These are phyloP conservation scores for Mycena chlorophos DNA, from an alignment of 768 basidiomycete genomes.

Conservation along the genomic window DNA sequence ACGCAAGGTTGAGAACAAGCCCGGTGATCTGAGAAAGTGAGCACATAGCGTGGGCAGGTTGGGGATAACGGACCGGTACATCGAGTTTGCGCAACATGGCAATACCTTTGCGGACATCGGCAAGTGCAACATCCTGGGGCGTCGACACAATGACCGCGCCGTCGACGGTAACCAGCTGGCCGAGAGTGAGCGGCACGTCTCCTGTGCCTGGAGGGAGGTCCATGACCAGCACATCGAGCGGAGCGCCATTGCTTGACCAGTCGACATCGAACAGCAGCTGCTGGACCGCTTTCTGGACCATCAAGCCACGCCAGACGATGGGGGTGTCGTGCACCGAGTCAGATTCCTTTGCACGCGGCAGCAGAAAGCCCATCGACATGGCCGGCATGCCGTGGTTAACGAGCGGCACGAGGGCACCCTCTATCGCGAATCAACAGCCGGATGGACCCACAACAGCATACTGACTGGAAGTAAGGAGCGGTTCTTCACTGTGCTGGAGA, in stretches of 20 bases:
- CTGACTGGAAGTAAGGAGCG: slow-evolving; percentile 66
- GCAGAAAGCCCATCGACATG: slow-evolving; percentile 97
- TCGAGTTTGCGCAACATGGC: slow-evolving; percentile 87
- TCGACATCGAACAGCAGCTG: slow-evolving; percentile 96
- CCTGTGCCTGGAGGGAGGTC: slow-evolving; percentile 99
- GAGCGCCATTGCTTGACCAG: slow-evolving; percentile 55
- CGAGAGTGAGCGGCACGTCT: slow-evolving; percentile 90
- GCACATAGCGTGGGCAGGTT: background rate
- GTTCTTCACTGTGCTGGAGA: slow-evolving; percentile 74
- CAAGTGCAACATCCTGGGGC: slow-evolving; percentile 89
- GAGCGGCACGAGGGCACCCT: slow-evolving; percentile 77
- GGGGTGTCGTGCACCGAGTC: slow-evolving; percentile 67
- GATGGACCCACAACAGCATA: background rate
- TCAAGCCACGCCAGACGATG: slow-evolving; percentile 93
- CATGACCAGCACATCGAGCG: slow-evolving; percentile 80
- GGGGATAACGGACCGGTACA: slow-evolving; percentile 65
- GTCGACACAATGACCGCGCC: slow-evolving; percentile 94
- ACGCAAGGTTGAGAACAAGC: slow-evolving; percentile 83
- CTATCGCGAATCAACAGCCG: slow-evolving; percentile 36
- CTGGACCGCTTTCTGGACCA: slow-evolving; percentile 98
- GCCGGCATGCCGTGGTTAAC: slow-evolving; percentile 86
- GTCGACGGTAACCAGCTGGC: slow-evolving; percentile 81
- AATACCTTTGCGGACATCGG: slow-evolving; percentile 91
- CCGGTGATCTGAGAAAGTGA: slow-evolving; percentile 67
- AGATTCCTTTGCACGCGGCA: slow-evolving; percentile 54